Percentiles rank a stretch among this genome's conserved stretches.
phyloP scores from a whole-genome alignment of 2,329 filamentous ascomycete genomes.

The Paecilomyces variotii region DNA sequence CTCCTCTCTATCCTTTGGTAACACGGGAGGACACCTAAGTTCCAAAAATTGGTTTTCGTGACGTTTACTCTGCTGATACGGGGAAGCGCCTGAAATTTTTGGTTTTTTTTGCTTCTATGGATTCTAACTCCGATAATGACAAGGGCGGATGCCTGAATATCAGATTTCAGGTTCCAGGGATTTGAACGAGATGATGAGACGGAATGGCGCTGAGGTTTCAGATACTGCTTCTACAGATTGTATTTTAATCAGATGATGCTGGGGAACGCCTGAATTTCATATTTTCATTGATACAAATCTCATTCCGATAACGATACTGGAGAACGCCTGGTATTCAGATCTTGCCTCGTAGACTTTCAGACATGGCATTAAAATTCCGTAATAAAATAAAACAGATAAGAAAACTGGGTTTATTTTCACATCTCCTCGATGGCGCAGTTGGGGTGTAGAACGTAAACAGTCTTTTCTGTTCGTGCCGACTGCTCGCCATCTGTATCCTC shows the following conservation, averaged over 20 bases:
- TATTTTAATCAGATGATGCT: neutral
- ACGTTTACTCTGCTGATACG: neutral
- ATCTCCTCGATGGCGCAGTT: conserved; percentile 73
- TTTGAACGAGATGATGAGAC: neutral
- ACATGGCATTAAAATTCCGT: conserved; percentile 2
- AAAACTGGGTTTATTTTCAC: conserved; percentile 8
- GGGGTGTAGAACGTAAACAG: conserved; percentile 85
- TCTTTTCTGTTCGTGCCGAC: conserved; percentile 32
- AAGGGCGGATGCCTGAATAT: neutral
- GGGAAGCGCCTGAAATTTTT: neutral
- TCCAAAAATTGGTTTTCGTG: neutral
- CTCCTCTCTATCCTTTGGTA: neutral
- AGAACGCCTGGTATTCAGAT: neutral
- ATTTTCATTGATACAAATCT: neutral
- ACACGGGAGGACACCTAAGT: neutral
- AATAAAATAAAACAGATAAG: neutral
- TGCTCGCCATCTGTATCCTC: conserved; percentile 56
- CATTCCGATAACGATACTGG: neutral
- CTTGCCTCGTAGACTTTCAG: neutral
- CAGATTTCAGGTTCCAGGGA: neutral
- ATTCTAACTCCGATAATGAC: neutral
- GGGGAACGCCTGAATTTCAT: neutral
- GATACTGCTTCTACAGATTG: neutral
- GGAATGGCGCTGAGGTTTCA: neutral
- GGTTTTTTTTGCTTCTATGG: neutral